Evolutionary conservation across 345 rosid species (phyloP), one percentile per base, ranked within the genome.

Genomic region (Arabis hirsuta): DNA sequence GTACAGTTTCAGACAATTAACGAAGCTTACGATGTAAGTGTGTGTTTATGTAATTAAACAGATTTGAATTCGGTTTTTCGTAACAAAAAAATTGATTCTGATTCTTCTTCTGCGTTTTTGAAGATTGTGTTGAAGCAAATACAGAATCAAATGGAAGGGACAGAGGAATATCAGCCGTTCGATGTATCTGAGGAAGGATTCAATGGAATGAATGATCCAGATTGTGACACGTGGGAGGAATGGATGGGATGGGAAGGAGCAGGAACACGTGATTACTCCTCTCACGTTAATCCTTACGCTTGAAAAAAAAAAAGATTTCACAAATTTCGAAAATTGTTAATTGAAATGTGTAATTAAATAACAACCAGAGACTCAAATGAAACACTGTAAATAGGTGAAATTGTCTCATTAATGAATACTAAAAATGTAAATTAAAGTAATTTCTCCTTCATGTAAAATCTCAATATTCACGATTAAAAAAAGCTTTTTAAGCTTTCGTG

Each of bases 241-340:
- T 94, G 98, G 97, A 94, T 94, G 98, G 97, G 96, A 11, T 94
- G 97, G 95, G 98, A 94, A 81, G 97, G 98, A 34, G 98, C 92
- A 38, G 96, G 97, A 24, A 89, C 88, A 22, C 69, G 91, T 0
- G 96, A 85, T 60, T 94, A 91, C 75, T 56, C 97, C 5, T 87
- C 96, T 7, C 98, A 94, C 42, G 69, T 91, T 19, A 93, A 88
- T 79, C 98, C 97, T 65, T 87, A 87, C 76, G 82, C 88, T 58
- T 90, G 68, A 71, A 42, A 12, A 7, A 42, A 12, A 7, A 12
- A 5, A 5, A 0, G 27, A 36, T 44, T 31, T 50, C 65, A 38
- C 46, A 19, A 14, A 53, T 54, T 74, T 36, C 2, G 16, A 6
- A 9, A 12, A 22, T 22, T 22, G 24, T 39, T 26, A 61, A 1